Conservation (phyloP, 352 stramenopile species). For the Phytophthora palmivora region DNA sequence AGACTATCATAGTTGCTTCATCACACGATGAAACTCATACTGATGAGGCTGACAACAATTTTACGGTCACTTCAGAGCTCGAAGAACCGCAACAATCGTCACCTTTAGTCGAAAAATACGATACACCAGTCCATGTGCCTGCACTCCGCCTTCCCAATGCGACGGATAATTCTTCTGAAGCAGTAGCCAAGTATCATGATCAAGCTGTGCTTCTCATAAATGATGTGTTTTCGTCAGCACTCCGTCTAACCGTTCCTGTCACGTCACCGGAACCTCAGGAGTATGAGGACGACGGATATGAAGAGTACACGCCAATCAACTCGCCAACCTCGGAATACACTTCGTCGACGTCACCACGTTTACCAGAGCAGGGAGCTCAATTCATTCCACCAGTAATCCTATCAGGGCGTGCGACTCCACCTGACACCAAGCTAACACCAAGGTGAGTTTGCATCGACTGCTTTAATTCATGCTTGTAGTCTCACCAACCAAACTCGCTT, state of each 20-base stretch:
- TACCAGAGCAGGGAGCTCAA: slow-evolving; percentile 4
- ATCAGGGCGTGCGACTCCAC: slow-evolving; percentile 20
- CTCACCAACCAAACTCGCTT: neutral
- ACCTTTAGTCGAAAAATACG: neutral
- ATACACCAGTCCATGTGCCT: slow-evolving; percentile 7
- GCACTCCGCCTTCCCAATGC: slow-evolving; percentile 8
- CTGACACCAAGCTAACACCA: slow-evolving; percentile 20
- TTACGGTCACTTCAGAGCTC: neutral
- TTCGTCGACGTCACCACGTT: neutral
- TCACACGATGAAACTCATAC: neutral
- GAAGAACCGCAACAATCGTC: slow-evolving; percentile 1
- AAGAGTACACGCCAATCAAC: slow-evolving; percentile 30
- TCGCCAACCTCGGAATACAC: slow-evolving; percentile 9
- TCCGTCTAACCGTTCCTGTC: slow-evolving; percentile 2
- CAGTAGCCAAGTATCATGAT: slow-evolving; percentile 1
- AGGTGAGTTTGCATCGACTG: slow-evolving; percentile 5
- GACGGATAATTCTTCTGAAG: neutral
- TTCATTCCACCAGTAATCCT: neutral
- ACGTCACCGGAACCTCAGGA: slow-evolving; percentile 11
- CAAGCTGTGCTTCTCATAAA: slow-evolving; percentile 19
- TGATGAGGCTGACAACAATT: slow-evolving; percentile 8
- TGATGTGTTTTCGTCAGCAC: slow-evolving; percentile 18
- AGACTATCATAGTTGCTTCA: slow-evolving; percentile 1
- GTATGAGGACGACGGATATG: slow-evolving; percentile 18
- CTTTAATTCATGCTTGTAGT: neutral